phyloP scores from a whole-genome alignment of 768 basidiomycete species.

The Kwoniella europaea region DNA sequence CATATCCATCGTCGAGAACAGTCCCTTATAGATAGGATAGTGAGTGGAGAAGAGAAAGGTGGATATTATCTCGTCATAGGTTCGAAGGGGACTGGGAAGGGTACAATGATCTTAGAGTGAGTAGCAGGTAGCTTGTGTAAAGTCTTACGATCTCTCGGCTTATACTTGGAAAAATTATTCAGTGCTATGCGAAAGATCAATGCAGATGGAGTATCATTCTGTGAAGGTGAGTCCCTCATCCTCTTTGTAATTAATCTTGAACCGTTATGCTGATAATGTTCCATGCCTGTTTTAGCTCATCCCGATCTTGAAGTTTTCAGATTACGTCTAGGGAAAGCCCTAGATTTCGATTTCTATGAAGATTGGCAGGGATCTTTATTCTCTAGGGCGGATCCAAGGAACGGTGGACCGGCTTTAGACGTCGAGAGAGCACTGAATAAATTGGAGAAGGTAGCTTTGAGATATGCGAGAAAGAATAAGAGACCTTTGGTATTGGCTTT shows the following conservation, averaged over 20 bases:
- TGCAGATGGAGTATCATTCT: constrained; percentile 65
- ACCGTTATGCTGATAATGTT: neutral
- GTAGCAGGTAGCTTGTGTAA: neutral
- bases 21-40: constrained; percentile 74
- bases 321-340: constrained; percentile 78
- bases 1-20: constrained; percentile 77
- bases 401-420: constrained; percentile 80
- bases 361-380: constrained; percentile 72
- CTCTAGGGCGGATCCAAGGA: constrained; percentile 79
- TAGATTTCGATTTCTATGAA: constrained; percentile 79
- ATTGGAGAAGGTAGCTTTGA: constrained; percentile 76
- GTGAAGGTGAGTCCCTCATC: constrained; percentile 63
- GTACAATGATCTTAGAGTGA: constrained; percentile 77
- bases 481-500: constrained; percentile 78
- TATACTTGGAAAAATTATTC: neutral
- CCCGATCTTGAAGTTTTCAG: constrained; percentile 83
- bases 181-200: constrained; percentile 71
- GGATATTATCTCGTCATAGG: constrained; percentile 79
- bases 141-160: neutral
- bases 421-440: constrained; percentile 86
- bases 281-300: constrained; percentile 64
- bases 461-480: constrained; percentile 65
- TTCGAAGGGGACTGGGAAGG: constrained; percentile 83
- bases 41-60: constrained; percentile 73
- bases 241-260: neutral